Evolutionary conservation across 805 yeast genomes (phyloP).

Genomic region (Hanseniaspora lachancei): DNA sequence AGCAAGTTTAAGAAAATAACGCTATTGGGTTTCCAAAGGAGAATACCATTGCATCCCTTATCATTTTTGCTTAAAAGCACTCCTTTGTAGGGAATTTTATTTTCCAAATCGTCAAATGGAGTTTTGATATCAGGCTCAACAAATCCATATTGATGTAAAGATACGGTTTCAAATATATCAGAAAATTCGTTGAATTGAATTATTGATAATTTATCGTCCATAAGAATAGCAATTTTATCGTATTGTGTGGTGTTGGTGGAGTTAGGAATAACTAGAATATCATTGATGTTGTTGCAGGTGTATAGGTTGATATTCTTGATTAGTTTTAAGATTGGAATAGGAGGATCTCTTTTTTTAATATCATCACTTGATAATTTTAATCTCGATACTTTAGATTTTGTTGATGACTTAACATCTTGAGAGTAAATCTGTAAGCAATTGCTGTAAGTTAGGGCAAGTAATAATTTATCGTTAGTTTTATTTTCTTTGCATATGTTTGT

Average conservation of each 20-base stretch:
- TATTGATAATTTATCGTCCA: slow-evolving; percentile 58
- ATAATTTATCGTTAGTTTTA: neutral
- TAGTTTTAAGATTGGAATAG: slow-evolving; percentile 27
- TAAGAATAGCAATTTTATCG: slow-evolving; percentile 7
- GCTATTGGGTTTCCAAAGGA: slow-evolving; percentile 33
- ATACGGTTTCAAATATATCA: slow-evolving; percentile 52
- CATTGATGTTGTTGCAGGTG: slow-evolving; percentile 5
- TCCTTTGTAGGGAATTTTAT: slow-evolving; percentile 17
- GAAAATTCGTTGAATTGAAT: slow-evolving; percentile 50
- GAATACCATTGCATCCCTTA: slow-evolving; percentile 47
- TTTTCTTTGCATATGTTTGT: slow-evolving; percentile 1
- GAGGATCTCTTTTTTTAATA: slow-evolving; percentile 19
- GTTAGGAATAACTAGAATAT: slow-evolving; percentile 2
- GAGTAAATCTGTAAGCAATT: slow-evolving; percentile 4
- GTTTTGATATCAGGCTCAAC: slow-evolving; percentile 42
- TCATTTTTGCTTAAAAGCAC: slow-evolving; percentile 32
- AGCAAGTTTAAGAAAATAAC: slow-evolving; percentile 11
- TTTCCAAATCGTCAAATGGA: slow-evolving; percentile 28
- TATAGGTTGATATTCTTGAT: slow-evolving; percentile 44
- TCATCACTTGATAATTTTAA: neutral
- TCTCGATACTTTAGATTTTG: neutral
- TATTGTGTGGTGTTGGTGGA: neutral
- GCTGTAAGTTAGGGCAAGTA: slow-evolving; percentile 2
- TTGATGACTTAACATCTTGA: slow-evolving; percentile 3
- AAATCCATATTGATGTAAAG: slow-evolving; percentile 73